Conservation (phyloP, 164 flowering plant species). For the Warburgia ugandensis region DNA sequence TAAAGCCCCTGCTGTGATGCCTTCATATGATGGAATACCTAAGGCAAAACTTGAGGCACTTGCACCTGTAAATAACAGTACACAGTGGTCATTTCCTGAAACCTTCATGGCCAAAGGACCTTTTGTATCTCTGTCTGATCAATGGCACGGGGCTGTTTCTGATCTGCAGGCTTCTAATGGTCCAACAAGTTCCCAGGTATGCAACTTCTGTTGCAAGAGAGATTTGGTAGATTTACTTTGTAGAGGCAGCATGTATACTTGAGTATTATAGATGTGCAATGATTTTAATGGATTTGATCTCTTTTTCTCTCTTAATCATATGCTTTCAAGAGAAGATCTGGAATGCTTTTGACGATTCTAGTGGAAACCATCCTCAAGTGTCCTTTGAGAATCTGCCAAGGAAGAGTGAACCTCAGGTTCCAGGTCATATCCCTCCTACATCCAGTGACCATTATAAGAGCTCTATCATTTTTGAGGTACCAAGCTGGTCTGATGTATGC, state of each 20-base stretch:
- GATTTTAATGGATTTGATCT: too few relatives aligned
- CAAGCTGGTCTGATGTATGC: not conserved
- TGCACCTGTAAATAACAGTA: conserved; percentile 21
- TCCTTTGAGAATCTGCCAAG: conserved; percentile 14
- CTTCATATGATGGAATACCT: conserved; percentile 22
- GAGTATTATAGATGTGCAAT: too few relatives aligned
- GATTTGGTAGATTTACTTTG: too few relatives aligned
- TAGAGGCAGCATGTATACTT: too few relatives aligned
- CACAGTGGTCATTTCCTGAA: conserved; percentile 35
- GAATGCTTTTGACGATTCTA: conserved; percentile 65
- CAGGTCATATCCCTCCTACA: conserved; percentile 16
- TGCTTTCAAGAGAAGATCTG: conserved; percentile 58
- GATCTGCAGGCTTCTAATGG: conserved; percentile 24
- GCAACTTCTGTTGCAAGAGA: not conserved
- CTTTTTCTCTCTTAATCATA: too few relatives aligned
- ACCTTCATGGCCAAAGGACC: too few relatives aligned
- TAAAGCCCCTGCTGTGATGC: conserved; percentile 8
- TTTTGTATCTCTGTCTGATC: conserved; percentile 22
- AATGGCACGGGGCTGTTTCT: conserved; percentile 30
- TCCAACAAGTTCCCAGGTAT: conserved; percentile 35
- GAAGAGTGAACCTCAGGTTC: conserved; percentile 22
- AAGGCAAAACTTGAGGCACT: conserved; percentile 20
- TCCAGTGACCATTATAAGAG: conserved; percentile 23
- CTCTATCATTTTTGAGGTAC: conserved; percentile 35
- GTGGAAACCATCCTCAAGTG: conserved; percentile 16